Evolutionary conservation across 257 asterid species (phyloP).

Genomic region (Verbena officinalis): DNA sequence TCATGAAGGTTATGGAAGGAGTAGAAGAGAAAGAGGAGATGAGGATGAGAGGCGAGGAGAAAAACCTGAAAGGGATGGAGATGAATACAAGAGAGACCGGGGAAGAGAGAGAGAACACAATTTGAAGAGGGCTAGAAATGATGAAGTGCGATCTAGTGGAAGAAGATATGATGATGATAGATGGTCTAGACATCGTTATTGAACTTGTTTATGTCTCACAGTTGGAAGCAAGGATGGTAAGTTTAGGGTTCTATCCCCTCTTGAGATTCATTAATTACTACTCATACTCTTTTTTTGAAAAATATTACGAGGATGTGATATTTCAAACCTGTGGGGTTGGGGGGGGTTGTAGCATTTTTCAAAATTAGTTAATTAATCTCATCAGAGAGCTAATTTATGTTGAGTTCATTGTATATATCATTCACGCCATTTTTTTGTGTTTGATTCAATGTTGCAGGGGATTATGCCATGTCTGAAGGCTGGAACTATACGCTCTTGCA

Average conservation of each 20-base stretch:
- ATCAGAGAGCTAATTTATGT: too few species aligned
- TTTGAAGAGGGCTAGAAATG: conserved; percentile 61
- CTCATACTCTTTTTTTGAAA: too few species aligned
- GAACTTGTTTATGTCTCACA: conserved; percentile 6
- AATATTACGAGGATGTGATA: too few species aligned
- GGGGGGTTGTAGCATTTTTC: too few species aligned
- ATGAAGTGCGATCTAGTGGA: conserved; percentile 54
- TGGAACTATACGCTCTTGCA: too few species aligned
- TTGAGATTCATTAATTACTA: too few species aligned
- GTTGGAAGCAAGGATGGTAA: conserved; percentile 27
- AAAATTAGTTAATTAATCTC: too few species aligned
- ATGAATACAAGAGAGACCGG: conserved; percentile 38
- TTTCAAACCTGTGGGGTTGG: too few species aligned
- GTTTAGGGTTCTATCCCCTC: too few species aligned
- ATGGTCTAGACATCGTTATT: conserved; percentile 44
- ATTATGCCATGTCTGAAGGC: conserved; percentile 4
- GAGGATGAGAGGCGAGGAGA: conserved; percentile 50
- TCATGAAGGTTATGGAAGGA: conserved; percentile 41
- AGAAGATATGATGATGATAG: conserved; percentile 55
- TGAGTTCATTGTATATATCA: neutral
- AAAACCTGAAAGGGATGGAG: conserved; percentile 60
- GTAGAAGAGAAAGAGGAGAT: conserved; percentile 50
- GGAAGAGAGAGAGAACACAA: conserved; percentile 42
- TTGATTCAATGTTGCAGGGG: conserved; percentile 9
- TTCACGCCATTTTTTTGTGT: too few species aligned